Evolutionary conservation across 2,329 filamentous ascomycete species (phyloP).

Genomic region (Diaporthe citri): DNA sequence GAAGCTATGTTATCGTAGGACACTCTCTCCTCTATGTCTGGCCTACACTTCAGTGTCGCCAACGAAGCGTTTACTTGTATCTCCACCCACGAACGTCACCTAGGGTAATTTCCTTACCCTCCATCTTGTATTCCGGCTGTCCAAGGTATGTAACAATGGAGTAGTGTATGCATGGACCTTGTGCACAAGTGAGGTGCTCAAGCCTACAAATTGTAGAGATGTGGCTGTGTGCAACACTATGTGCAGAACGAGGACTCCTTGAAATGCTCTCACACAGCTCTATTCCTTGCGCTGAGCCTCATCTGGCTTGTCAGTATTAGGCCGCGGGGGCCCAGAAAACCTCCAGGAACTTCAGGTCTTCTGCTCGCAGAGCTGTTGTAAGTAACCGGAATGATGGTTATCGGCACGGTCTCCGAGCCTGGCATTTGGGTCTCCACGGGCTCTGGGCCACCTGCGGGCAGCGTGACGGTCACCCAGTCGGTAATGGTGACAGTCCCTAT

Average conservation of each 20-base stretch:
- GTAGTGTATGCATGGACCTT: neutral
- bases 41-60: neutral
- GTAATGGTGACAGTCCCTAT: neutral
- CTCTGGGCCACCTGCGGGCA: neutral
- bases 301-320: no score
- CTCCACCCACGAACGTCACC: no score
- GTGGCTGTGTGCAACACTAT: neutral
- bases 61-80: no score
- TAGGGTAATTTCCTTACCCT: no score
- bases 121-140: no score
- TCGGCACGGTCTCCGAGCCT: neutral
- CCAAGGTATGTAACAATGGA: neutral
- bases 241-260: neutral
- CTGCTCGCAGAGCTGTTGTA: neutral
- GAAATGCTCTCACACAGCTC: no score
- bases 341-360: neutral
- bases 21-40: neutral
- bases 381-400: neutral
- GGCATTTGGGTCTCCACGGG: neutral
- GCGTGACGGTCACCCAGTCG: neutral
- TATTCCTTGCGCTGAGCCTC: neutral
- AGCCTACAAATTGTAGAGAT: neutral
- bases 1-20: neutral
- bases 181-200: neutral
- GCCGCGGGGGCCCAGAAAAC: neutral